A percentile compares a stretch with the other conserved stretches of the same genome.
phyloP scores from a whole-genome alignment of 2,329 filamentous ascomycete species.

The Ceratocystis alfenasii region DNA sequence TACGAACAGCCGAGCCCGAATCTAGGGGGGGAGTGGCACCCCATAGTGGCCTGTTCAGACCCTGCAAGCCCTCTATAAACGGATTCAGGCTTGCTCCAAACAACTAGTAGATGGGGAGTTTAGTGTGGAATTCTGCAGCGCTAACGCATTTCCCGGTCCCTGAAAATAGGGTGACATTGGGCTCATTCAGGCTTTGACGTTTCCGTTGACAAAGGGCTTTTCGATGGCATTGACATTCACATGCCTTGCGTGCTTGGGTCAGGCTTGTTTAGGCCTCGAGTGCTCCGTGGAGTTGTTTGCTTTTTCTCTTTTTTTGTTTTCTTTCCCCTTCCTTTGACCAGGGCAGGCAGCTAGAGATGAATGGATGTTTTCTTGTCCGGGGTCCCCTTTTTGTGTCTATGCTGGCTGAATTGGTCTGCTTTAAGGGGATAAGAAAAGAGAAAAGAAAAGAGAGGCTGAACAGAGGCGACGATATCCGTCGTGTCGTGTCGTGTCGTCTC shows the following conservation, averaged over 20 bases:
- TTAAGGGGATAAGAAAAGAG: no score
- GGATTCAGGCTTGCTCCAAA: slow-evolving; percentile 1
- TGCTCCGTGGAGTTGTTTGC: no score
- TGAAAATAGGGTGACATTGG: slow-evolving; percentile 11
- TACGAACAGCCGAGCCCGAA: neutral
- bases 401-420: no score
- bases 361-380: no score
- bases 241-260: neutral
- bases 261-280: no score
- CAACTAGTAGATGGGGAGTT: neutral
- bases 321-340: no score
- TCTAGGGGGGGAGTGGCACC: neutral
- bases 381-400: no score
- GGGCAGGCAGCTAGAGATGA: no score
- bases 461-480: neutral
- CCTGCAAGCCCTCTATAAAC: slow-evolving; percentile 9
- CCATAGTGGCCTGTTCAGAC: slow-evolving; percentile 1
- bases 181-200: slow-evolving; percentile 7
- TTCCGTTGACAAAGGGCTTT: slow-evolving; percentile 1
- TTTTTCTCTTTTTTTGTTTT: no score
- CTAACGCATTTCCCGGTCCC: neutral
- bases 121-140: neutral
- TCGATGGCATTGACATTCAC: neutral
- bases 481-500: no score
- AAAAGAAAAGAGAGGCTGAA: neutral